phyloP scores from a whole-genome alignment of 345 rosid species.

The Ceriops tagal region DNA sequence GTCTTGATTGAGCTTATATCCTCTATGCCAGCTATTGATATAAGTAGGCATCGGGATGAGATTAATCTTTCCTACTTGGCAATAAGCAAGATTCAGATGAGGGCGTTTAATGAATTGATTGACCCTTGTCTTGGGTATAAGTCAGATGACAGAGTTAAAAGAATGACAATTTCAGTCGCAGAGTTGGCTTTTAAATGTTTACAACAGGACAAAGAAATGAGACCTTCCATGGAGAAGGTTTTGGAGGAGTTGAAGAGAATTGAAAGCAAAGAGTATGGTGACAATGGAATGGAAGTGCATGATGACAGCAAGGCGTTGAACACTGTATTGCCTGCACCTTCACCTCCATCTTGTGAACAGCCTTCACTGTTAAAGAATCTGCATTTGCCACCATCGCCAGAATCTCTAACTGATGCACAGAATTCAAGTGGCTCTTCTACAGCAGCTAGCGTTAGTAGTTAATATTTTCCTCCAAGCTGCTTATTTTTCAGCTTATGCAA shows the following conservation, averaged over 20 bases:
- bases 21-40: not conserved
- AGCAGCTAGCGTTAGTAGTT: too few relatives aligned
- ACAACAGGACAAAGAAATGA: not conserved
- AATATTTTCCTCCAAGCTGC: too few relatives aligned
- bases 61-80: not conserved
- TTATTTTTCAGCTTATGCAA: too few relatives aligned
- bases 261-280: slow-evolving; percentile 4
- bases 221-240: not conserved
- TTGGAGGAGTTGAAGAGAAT: not conserved
- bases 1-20: slow-evolving; percentile 20
- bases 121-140: not conserved
- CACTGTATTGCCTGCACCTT: too few relatives aligned
- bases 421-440: too few relatives aligned
- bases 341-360: too few relatives aligned
- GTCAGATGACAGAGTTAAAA: not conserved
- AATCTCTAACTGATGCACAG: too few relatives aligned
- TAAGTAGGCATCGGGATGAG: not conserved
- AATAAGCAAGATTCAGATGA: not conserved
- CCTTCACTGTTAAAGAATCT: too few relatives aligned
- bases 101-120: not conserved
- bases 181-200: not conserved
- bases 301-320: too few relatives aligned
- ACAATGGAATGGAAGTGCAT: too few relatives aligned
- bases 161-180: not conserved
- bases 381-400: too few relatives aligned